Percentiles rank a stretch among this genome's conserved stretches.
Evolutionary conservation across 1,284 basidiomycete species (phyloP).

Genomic region (Abortiporus biennis): DNA sequence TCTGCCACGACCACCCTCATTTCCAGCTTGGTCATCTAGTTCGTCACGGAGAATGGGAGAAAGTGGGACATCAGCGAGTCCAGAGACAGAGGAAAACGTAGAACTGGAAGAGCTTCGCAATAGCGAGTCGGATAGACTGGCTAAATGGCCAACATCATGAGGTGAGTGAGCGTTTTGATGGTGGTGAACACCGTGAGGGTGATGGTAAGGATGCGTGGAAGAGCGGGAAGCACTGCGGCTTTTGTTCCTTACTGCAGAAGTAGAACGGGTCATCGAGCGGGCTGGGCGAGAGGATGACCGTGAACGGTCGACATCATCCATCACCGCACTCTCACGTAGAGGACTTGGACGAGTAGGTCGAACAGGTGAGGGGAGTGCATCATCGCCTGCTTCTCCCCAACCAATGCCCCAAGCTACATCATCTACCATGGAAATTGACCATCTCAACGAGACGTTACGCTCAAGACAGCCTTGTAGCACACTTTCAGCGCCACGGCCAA

Average conservation of each 20-base stretch:
- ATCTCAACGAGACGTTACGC: constrained; percentile 49
- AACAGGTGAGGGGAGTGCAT: constrained; percentile 20
- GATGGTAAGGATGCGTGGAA: constrained; percentile 10
- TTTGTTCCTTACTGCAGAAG: constrained; percentile 16
- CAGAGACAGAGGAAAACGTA: constrained; percentile 23
- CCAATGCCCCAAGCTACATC: constrained; percentile 78
- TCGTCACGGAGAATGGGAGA: neutral
- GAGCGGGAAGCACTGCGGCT: constrained; percentile 22
- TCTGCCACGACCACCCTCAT: constrained; percentile 15
- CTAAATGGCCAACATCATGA: constrained; percentile 13
- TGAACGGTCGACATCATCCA: constrained; percentile 7
- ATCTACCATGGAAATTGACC: constrained; percentile 72
- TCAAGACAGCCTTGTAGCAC: constrained; percentile 76
- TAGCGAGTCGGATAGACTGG: constrained; percentile 19
- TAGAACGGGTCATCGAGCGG: constrained; percentile 19
- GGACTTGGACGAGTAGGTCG: neutral
- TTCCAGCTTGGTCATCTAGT: neutral
- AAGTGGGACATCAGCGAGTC: constrained; percentile 11
- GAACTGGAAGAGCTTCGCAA: constrained; percentile 20
- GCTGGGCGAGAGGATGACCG: constrained; percentile 15
- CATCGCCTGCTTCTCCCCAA: constrained; percentile 53
- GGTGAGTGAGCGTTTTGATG: constrained; percentile 12
- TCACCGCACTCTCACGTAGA: neutral
- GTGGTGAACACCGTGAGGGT: constrained; percentile 13
- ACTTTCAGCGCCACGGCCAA: constrained; percentile 66